A percentile compares a stretch with the other conserved stretches of the same genome.
phyloP scores from a whole-genome alignment of 148 eudicot genomes.

The Camellia sinensis region DNA sequence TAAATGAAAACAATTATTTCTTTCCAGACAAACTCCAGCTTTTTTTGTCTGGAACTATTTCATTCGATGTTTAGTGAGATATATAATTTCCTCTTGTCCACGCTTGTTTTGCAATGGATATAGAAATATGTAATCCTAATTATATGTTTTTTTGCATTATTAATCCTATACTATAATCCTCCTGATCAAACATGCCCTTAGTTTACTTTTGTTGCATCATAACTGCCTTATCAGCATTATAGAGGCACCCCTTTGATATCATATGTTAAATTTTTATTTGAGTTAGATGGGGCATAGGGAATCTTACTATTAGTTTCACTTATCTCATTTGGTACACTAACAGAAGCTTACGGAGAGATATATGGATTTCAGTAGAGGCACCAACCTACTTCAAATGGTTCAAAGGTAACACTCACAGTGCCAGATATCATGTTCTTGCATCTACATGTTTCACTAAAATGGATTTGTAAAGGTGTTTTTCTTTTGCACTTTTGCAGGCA shows the following conservation, averaged over 20 bases:
- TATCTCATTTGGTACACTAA: neutral
- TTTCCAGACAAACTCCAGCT: neutral
- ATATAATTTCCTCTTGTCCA: too few relatives aligned
- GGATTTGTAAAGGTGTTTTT: neutral
- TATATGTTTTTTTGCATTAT: too few relatives aligned
- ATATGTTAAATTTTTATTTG: neutral
- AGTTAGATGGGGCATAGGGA: neutral
- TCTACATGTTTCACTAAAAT: neutral
- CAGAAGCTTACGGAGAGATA: neutral
- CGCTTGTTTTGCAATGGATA: too few relatives aligned
- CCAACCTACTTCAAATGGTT: slow-evolving; percentile 1
- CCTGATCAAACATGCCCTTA: too few relatives aligned
- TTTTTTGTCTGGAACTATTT: neutral
- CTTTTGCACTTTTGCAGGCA: slow-evolving; percentile 10
- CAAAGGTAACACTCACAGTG: slow-evolving; percentile 7
- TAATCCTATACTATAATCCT: too few relatives aligned
- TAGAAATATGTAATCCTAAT: too few relatives aligned
- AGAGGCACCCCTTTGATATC: neutral
- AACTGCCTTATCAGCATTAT: neutral
- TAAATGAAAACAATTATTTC: neutral
- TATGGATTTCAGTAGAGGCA: neutral
- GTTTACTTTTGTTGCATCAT: neutral
- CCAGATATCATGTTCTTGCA: neutral
- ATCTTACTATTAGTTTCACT: slow-evolving; percentile 1
- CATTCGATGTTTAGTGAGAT: neutral